A percentile compares a stretch with the other conserved stretches of the same genome.
Evolutionary conservation across 1,284 basidiomycete species (phyloP).

Genomic region (Coniferiporia weirii): DNA sequence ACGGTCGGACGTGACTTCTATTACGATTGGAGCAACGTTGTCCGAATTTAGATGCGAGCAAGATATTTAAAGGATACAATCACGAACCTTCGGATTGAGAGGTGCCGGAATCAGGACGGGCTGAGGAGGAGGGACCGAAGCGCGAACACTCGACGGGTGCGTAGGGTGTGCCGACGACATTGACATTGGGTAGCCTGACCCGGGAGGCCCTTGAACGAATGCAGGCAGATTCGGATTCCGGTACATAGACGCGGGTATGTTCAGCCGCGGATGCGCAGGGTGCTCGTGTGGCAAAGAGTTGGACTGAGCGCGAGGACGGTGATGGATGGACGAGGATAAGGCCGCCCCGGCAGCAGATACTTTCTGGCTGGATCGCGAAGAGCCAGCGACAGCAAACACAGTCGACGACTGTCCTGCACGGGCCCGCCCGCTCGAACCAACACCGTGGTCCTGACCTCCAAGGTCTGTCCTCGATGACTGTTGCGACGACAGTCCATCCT

Average conservation of each 20-base stretch:
- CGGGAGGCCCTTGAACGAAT: slow-evolving; percentile 18
- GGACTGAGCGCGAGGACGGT: slow-evolving; percentile 11
- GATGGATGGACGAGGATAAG: slow-evolving; percentile 11
- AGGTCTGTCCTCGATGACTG: slow-evolving; percentile 17
- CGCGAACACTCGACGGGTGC: slow-evolving; percentile 1
- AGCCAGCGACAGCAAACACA: slow-evolving; percentile 3
- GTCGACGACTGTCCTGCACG: slow-evolving; percentile 6
- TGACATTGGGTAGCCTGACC: slow-evolving; percentile 16
- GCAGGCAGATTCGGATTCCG: slow-evolving; percentile 14
- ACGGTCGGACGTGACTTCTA: slow-evolving; percentile 18
- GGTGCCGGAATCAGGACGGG: slow-evolving; percentile 12
- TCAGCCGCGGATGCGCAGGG: slow-evolving; percentile 11
- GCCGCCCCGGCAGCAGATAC: not conserved
- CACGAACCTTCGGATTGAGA: slow-evolving; percentile 17
- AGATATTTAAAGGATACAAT: not conserved
- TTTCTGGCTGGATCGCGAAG: slow-evolving; percentile 5
- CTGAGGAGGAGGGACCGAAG: slow-evolving; percentile 6
- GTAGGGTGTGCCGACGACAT: slow-evolving; percentile 13
- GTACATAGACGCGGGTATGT: slow-evolving; percentile 14
- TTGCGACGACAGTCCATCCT: slow-evolving; percentile 15
- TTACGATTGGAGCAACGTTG: not conserved
- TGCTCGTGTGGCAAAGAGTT: slow-evolving; percentile 9
- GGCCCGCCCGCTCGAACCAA: slow-evolving; percentile 14
- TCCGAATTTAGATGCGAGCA: not conserved
- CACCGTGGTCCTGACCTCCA: slow-evolving; percentile 12